phyloP scores from a whole-genome alignment of 805 yeast genomes.

The Metschnikowia similis region DNA sequence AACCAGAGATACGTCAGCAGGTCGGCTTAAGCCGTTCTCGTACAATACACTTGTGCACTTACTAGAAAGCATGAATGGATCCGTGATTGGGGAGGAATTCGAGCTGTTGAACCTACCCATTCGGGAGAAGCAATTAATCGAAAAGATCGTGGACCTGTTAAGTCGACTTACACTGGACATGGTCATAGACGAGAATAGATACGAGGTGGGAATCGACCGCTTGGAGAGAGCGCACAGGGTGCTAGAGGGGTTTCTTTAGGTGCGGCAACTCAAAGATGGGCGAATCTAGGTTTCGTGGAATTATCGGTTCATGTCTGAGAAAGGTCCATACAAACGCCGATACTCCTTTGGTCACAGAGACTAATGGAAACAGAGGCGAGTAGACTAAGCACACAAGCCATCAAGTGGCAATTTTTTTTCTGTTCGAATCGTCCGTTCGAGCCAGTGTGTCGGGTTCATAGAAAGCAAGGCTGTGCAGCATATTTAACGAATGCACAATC shows the following conservation, averaged over 20 bases:
- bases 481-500: too few relatives aligned
- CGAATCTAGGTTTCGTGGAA: too few relatives aligned
- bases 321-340: too few relatives aligned
- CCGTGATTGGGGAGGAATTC: conserved; percentile 66
- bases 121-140: conserved; percentile 75
- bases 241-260: conserved; percentile 65
- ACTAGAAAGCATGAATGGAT: conserved; percentile 56
- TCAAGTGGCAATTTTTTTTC: too few relatives aligned
- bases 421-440: too few relatives aligned
- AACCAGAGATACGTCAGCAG: conserved; percentile 6
- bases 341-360: too few relatives aligned
- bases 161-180: conserved; percentile 86
- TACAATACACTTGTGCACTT: conserved; percentile 46
- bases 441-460: too few relatives aligned
- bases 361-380: too few relatives aligned
- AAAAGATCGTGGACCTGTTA: conserved; percentile 79
- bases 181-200: conserved; percentile 77
- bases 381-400: too few relatives aligned
- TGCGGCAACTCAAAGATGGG: too few relatives aligned
- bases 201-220: conserved; percentile 74
- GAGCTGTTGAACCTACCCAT: conserved; percentile 66
- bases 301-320: too few relatives aligned
- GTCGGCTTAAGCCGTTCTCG: conserved; percentile 33
- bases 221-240: conserved; percentile 79
- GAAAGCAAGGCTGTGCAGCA: too few relatives aligned